Evolutionary conservation across 768 basidiomycete species (phyloP), one percentile per base, ranked within the genome.

Genomic region (Dioszegia crocea): DNA sequence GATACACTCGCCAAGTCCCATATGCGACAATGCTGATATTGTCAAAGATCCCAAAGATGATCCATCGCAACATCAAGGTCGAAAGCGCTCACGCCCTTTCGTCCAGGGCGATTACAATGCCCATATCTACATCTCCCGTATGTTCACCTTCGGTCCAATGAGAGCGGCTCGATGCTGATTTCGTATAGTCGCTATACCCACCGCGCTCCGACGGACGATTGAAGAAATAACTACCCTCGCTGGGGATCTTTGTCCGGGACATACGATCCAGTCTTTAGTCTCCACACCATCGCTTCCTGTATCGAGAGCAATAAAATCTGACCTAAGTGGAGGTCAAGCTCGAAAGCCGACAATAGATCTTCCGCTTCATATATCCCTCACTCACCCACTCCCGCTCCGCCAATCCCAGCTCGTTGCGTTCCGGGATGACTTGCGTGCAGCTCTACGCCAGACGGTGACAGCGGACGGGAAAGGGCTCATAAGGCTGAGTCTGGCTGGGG

Each of bases 91-190:
- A 0, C 81, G 80, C 0, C 89, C 90, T 1, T 89, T 90, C 70
- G 84, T 91, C 3, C 87, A 90, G 12, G 93, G 93, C 0, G 91
- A 93, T 70, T 93, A 84, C 72, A 85, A 86, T 0, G 81, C 87
- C 3, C 84, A 93, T 78, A 81, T 92, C 53, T 93, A 87, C 71
- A 39, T 53, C 79, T 90, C 11, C 83, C 86, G 0, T 68, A 93
- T 70, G 63, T 71, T 53, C 23, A 9, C 46, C 40, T 36, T 9
- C 45, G 47, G 27, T 17, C 4, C 30, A 23, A n/a, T 17, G 11
- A 12, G 49, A 30, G 24, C 1, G 21, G 51, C 45, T 50, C 21
- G 14, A 43, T 87, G 27, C 10, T 2, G 23, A 33, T 14, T 6
- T 33, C 33, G 6, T 6, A 33, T 75, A 78, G 79, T 71, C 38